Evolutionary conservation across 2,329 filamentous ascomycete species (phyloP).

Genomic region (Xylaria sp.): DNA sequence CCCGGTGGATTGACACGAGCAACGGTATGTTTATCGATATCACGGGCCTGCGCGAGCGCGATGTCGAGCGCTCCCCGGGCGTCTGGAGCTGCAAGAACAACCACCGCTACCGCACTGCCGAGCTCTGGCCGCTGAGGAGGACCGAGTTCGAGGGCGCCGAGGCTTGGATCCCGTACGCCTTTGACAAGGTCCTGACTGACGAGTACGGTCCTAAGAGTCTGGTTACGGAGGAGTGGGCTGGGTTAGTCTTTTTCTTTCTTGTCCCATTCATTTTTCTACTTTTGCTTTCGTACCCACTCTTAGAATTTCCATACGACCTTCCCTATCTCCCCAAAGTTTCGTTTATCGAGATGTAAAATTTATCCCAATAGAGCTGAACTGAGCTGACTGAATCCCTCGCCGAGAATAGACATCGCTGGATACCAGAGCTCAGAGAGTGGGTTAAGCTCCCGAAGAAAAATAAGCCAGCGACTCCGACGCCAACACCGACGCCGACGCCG

Average conservation of each 20-base stretch:
- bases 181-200: constrained; percentile 71
- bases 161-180: constrained; percentile 75
- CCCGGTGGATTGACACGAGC: constrained; percentile 80
- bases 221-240: constrained; percentile 68
- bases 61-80: constrained; percentile 68
- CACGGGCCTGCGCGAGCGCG: constrained; percentile 77
- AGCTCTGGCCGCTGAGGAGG: constrained; percentile 80
- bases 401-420: constrained; percentile 67
- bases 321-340: too few species aligned
- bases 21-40: constrained; percentile 88
- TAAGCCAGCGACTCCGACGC: neutral
- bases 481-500: too few species aligned
- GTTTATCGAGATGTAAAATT: neutral
- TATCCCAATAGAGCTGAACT: neutral
- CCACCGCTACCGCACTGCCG: constrained; percentile 75
- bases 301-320: neutral
- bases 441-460: constrained; percentile 55
- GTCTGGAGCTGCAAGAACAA: constrained; percentile 84
- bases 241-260: constrained; percentile 59
- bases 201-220: constrained; percentile 74
- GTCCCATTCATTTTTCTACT: neutral
- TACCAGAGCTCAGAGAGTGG: constrained; percentile 69
- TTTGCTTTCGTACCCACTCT: neutral
- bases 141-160: constrained; percentile 79
- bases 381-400: neutral